Evolutionary conservation across 768 basidiomycete genomes (phyloP), one percentile per base, ranked within the genome.

Genomic region (Obba rivulosa): DNA sequence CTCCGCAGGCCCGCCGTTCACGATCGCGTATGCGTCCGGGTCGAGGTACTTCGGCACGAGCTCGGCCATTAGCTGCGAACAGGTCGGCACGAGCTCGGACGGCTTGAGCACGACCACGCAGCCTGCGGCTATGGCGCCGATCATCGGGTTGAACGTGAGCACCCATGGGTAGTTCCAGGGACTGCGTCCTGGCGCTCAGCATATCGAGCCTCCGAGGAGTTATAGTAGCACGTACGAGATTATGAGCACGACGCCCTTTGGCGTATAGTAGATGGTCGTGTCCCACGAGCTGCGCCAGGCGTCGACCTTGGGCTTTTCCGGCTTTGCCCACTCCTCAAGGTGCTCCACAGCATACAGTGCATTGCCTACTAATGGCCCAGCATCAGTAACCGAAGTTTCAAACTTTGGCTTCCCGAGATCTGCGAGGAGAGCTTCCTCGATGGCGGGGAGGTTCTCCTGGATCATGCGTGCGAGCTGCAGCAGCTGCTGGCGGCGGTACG

Each of bases 81-180:
- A 70, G 36, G 71, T 63, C 0, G 83, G 77, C 0, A 71, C 62
- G 41, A 79, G 58, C 57, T 90, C 88, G 8, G 85, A 87, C 0
- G 77, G 75, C 58, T 90, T 89, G 57, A 88, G 40, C 8, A 80
- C 72, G 0, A 73, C 76, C n/a, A 80, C 73, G 56, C 83, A 85
- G 0, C 87, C 88, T 1, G 86, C 85, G 0, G 85, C 73, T 42
- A 91, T 83, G 1, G 87, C 87, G 3, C 86, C 87, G 43, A 76
- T 70, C 18, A 84, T 65, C 3, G 85, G 84, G 34, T 75, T 74
- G 5, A 85, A 61, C 4, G 58, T 69, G 25, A 83, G 70, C 9
- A 78, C 65, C 43, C 80, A 57, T 0, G 84, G 84, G 54, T 79
- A 85, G 57, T 85, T 85, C 81, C 81, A 85, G 2, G 81, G 81